Evolutionary conservation across 768 basidiomycete species (phyloP), one percentile per base, ranked within the genome.

Genomic region (Leccinum truebloodii): DNA sequence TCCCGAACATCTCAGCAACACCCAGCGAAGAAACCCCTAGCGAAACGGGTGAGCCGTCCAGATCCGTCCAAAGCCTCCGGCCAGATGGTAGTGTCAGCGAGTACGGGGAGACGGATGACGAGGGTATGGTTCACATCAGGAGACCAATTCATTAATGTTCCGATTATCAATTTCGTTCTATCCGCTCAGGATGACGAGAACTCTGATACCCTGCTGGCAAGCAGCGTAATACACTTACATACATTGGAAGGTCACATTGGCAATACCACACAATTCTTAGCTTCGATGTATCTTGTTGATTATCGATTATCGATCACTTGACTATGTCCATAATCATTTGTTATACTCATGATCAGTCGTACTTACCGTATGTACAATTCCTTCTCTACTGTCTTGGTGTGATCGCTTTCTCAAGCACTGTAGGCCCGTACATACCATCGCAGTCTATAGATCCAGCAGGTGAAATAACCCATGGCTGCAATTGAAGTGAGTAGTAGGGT

Each of bases 91-190:
- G 87, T 62, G 83, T 86, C 65, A 90, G 87, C 63, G 87, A 87
- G 69, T 81, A 82, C 63, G 88, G 87, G 24, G 90, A 91, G 66
- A 92, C 90, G 41, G 91, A 94, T 70, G 91, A 94, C 59, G 91
- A 93, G 67, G 91, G 89, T 6, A 87, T 92, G 86, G 83, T 93
- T 60, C 71, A 92, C 30, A 86, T 93, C 54, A 87, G 85, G 44
- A 81, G 86, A 59, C 90, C 89, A 10, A 57, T 57, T 8, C 28
- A 65, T 54, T 74, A 63, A 69, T 49, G 24, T 53, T 35, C 14
- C 55, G 20, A 59, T 63, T 57, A 48, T 55, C 32, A 28, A 46
- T 55, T 37, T 55, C 34, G 52, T 35, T 61, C 20, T 44, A 54
- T 59, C 48, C 59, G 37, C 32, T 30, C 53, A 44, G 41, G n/a